Conservation (phyloP, 2,329 filamentous ascomycete species). For the Grosmannia huntii region DNA sequence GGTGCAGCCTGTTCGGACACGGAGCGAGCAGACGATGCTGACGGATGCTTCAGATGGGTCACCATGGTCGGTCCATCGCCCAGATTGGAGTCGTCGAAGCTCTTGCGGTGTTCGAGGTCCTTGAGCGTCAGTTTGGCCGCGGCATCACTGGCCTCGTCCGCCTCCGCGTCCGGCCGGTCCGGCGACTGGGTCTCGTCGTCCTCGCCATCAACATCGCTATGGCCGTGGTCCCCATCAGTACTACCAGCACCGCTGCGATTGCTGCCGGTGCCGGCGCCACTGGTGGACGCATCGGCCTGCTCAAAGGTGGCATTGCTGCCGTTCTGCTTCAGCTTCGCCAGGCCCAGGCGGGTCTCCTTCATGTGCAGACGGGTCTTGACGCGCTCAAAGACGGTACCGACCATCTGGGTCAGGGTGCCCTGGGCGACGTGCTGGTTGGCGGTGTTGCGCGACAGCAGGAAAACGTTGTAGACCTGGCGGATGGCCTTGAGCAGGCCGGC, state of each 20-base stretch:
- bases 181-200: not conserved
- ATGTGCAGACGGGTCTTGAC: conserved; percentile 77
- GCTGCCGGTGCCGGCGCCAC: conserved; percentile 17
- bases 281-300: conserved; percentile 25
- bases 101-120: conserved; percentile 54
- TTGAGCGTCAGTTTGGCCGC: conserved; percentile 50
- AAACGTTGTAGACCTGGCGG: conserved; percentile 97
- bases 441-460: conserved; percentile 84
- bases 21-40: conserved; percentile 25
- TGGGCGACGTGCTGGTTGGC: conserved; percentile 96
- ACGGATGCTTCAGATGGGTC: conserved; percentile 40
- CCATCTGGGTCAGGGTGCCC: conserved; percentile 95
- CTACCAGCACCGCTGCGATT: conserved; percentile 9
- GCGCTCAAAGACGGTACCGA: conserved; percentile 92
- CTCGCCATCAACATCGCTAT: not conserved
- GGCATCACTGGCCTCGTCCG: conserved; percentile 12
- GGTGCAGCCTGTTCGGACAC: conserved; percentile 37
- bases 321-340: conserved; percentile 37
- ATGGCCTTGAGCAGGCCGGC: conserved; percentile 93
- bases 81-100: conserved; percentile 54
- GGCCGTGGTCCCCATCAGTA: conserved; percentile 12
- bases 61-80: conserved; percentile 57
- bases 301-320: conserved; percentile 40
- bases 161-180: conserved; percentile 13
- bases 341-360: conserved; percentile 64